Conservation (phyloP, 129 eudicot species). For the Ambrosia artemisiifolia region DNA sequence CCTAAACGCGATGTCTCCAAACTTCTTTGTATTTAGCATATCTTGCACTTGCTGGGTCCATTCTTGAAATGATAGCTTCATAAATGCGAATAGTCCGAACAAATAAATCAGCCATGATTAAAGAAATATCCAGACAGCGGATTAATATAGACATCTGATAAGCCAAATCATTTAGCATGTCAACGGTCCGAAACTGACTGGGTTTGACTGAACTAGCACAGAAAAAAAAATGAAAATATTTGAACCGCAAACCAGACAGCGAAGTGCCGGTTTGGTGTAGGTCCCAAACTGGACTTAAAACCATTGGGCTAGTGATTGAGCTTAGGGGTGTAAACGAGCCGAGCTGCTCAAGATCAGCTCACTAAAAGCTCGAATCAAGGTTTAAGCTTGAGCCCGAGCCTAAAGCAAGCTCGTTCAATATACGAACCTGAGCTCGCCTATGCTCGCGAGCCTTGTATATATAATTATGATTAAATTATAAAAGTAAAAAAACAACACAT, state of each 20-base stretch:
- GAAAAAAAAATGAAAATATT: neutral
- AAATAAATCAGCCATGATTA: neutral
- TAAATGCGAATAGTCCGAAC: slow-evolving; percentile 11
- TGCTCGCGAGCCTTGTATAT: no score
- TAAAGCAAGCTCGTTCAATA: neutral
- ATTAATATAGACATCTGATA: neutral
- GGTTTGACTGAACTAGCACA: neutral
- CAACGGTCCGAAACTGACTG: neutral
- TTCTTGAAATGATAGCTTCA: slow-evolving; percentile 96
- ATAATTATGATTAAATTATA: no score
- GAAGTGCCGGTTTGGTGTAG: no score
- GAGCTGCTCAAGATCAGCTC: neutral
- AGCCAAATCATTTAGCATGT: neutral
- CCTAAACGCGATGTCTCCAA: slow-evolving; percentile 88
- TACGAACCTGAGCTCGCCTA: neutral
- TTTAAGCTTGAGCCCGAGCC: neutral
- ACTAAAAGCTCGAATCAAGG: neutral
- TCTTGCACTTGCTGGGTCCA: slow-evolving; percentile 99
- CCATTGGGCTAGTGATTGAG: no score
- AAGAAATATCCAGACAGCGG: neutral
- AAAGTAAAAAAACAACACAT: no score
- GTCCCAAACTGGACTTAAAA: no score
- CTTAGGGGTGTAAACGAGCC: neutral
- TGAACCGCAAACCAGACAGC: neutral
- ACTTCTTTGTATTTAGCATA: slow-evolving; percentile 89